Conservation (phyloP, 495 filamentous ascomycete species). For the Neurospora sp. region DNA sequence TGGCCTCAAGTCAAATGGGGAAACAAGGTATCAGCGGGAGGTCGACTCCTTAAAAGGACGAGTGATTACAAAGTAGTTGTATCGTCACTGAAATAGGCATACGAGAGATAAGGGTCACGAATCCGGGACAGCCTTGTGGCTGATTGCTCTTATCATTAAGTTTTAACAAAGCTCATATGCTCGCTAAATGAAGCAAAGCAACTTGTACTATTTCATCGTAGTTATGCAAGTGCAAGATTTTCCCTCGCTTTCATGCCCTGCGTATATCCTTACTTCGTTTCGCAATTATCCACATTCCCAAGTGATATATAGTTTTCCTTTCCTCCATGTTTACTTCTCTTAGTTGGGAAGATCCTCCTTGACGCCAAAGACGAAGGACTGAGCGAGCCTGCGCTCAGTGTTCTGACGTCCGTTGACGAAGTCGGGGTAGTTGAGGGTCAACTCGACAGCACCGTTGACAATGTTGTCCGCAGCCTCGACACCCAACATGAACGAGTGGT, state of each 20-base stretch:
- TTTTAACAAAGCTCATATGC: not conserved
- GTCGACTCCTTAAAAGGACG: not conserved
- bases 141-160: not conserved
- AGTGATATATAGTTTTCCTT: not conserved
- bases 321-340: not conserved
- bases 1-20: not conserved
- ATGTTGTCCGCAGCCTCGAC: constrained; percentile 96
- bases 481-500: constrained; percentile 97
- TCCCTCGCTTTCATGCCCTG: not conserved
- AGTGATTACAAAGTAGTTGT: not conserved
- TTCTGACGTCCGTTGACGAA: constrained; percentile 92
- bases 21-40: not conserved
- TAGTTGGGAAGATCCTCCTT: constrained; percentile 1
- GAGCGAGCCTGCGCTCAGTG: constrained; percentile 75
- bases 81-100: not conserved
- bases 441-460: constrained; percentile 84
- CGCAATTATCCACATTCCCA: not conserved
- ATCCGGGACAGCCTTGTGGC: not conserved
- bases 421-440: constrained; percentile 98
- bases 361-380: constrained; percentile 38
- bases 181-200: not conserved
- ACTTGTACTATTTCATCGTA: not conserved
- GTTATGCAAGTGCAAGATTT: not conserved
- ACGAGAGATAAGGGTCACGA: not conserved
- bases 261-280: not conserved